Evolutionary conservation across 2,329 filamentous ascomycete species (phyloP), one percentile per base, ranked within the genome.

Genomic region (Rhexocercosporidium sp.): DNA sequence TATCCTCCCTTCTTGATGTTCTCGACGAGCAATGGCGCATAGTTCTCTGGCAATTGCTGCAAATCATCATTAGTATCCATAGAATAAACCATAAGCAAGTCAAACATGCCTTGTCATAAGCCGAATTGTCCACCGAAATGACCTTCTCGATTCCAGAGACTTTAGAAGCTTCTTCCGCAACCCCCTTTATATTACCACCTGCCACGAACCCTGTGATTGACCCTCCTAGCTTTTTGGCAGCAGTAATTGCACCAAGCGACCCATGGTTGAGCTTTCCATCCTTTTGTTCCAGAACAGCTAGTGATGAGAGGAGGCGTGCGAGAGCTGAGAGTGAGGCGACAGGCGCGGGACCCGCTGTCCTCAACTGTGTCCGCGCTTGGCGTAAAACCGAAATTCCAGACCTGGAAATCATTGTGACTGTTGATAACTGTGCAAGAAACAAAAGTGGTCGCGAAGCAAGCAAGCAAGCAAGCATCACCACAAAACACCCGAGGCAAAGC

Each of bases 1-100:
- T 94, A 98, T 68, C 90, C 92, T 68, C 93, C 94, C 79, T 96
- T 96, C 83, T 97, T 97, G 81, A 98, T 95, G 81, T 98, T 99
- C 80, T 98, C 95, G 61, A 94, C 92, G 47, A 99, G 85, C 56
- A 99, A 84, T 65, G 94, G 92, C n/a, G 95, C 96, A 77, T 88
- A 98, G 84, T 93, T 97, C 82, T 99, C 96, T 62, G 96, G 90
- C 1, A 99, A 87, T 59, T 94, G 93, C 92, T 94, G 72, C 31
- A 60, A 6, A 37, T 22, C 20, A 53, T 41, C 12, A 18, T 73
- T 46, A 70, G 64, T 64, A 31, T 25, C 16, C 7, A 57, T 25
- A n/a, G 14, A 62, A 16, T 53, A 20, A 46, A n/a, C 39, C 41
- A 18, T 5, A 71, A 11, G 20, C 8, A 18, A n/a, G 27, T 39